phyloP scores from a whole-genome alignment of 192 early-diverging fungal genomes.

The Chytriomyces confervae region DNA sequence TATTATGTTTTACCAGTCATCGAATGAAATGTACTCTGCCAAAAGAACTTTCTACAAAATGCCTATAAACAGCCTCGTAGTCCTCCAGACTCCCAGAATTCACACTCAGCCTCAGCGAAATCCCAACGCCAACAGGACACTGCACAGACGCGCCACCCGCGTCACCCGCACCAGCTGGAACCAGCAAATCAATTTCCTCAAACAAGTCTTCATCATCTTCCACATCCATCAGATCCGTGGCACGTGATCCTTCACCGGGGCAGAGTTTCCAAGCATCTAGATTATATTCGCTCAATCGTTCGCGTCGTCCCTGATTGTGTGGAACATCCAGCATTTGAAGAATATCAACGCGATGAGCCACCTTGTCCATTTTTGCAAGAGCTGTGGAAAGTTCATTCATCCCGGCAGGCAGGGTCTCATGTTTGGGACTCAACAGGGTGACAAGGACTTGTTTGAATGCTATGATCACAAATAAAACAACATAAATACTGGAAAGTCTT shows the following conservation, averaged over 20 bases:
- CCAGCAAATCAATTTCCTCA: slow-evolving; percentile 27
- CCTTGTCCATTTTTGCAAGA: slow-evolving; percentile 18
- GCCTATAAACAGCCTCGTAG: slow-evolving; percentile 24
- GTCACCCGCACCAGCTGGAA: no score
- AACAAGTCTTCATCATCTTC: slow-evolving; percentile 7
- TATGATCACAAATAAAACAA: not conserved
- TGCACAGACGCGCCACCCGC: not conserved
- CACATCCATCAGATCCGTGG: not conserved
- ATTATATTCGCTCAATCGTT: slow-evolving; percentile 27
- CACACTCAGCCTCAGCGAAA: slow-evolving; percentile 29
- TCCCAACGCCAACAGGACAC: slow-evolving; percentile 20
- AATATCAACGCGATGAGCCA: slow-evolving; percentile 32
- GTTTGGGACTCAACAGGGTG: slow-evolving; percentile 6
- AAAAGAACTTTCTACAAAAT: slow-evolving; percentile 6
- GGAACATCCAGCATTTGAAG: slow-evolving; percentile 28
- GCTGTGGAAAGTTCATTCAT: not conserved
- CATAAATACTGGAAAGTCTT: no score
- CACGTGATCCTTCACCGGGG: not conserved
- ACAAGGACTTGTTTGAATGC: slow-evolving; percentile 28
- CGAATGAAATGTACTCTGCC: not conserved
- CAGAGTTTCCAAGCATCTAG: slow-evolving; percentile 16
- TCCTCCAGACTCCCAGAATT: slow-evolving; percentile 29
- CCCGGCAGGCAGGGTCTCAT: not conserved
- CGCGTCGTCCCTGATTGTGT: not conserved
- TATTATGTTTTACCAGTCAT: no score